Conservation (phyloP, 345 rosid species). For the Salix purpurea region DNA sequence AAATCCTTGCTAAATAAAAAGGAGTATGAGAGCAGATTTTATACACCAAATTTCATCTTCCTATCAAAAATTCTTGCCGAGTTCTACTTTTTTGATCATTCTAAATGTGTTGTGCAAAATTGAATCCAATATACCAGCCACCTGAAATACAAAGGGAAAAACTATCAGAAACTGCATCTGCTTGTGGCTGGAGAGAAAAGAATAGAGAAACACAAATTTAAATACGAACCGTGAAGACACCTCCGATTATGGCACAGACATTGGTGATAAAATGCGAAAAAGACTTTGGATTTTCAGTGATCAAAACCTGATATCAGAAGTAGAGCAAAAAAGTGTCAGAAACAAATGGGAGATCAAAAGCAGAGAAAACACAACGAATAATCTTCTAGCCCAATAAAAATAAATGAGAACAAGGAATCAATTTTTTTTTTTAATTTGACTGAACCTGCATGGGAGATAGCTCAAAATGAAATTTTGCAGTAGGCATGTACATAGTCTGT, state of each 20-base stretch:
- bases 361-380: not conserved
- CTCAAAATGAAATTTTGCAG: slow-evolving; percentile 86
- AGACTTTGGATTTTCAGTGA: slow-evolving; percentile 74
- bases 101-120: slow-evolving; percentile 73
- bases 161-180: slow-evolving; percentile 1
- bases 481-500: slow-evolving; percentile 68
- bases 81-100: slow-evolving; percentile 81
- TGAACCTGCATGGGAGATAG: slow-evolving; percentile 98
- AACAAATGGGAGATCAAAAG: not conserved
- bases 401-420: not conserved
- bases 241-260: slow-evolving; percentile 93
- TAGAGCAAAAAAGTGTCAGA: not conserved
- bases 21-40: not conserved
- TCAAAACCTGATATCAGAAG: slow-evolving; percentile 53
- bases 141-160: slow-evolving; percentile 46
- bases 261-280: slow-evolving; percentile 94
- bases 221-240: slow-evolving; percentile 90
- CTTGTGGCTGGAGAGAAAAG: not conserved
- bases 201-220: not conserved
- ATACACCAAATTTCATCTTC: slow-evolving; percentile 11
- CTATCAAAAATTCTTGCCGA: slow-evolving; percentile 86
- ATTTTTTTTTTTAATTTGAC: not conserved
- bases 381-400: not conserved
- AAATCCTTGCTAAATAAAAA: slow-evolving; percentile 5
- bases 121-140: slow-evolving; percentile 93